Evolutionary conservation across 2,329 filamentous ascomycete genomes (phyloP).

Genomic region (Pseudogymnoascus sp.): DNA sequence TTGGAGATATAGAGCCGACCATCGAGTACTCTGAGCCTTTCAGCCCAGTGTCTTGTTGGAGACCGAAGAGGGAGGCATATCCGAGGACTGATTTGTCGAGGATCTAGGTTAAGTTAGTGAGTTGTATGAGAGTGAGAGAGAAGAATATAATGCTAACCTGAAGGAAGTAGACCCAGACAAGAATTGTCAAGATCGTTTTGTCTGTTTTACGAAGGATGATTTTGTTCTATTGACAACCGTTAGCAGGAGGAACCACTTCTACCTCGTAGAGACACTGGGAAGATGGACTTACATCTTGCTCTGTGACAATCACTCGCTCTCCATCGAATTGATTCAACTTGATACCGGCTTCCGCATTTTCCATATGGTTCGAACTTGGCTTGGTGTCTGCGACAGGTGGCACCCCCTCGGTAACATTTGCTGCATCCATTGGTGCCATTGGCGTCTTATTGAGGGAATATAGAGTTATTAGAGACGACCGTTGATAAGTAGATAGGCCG

Average conservation of each 20-base stretch:
- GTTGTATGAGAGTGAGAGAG: background rate
- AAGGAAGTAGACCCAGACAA: constrained; percentile 39
- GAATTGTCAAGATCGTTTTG: constrained; percentile 20
- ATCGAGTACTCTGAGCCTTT: constrained; percentile 45
- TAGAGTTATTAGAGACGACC: background rate
- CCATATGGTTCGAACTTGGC: background rate
- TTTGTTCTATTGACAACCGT: background rate
- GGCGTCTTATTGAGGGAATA: background rate
- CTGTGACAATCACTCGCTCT: background rate
- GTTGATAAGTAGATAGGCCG: background rate
- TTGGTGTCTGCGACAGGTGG: background rate
- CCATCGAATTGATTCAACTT: background rate
- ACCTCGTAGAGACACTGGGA: background rate
- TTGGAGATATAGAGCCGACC: constrained; percentile 47
- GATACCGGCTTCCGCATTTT: background rate
- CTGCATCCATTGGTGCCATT: background rate
- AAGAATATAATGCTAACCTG: constrained; percentile 21
- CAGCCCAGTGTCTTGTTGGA: constrained; percentile 44
- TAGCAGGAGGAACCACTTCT: background rate
- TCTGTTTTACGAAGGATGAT: constrained; percentile 8
- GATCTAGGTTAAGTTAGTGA: constrained; percentile 30
- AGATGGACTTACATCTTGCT: background rate
- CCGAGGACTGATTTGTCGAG: constrained; percentile 41
- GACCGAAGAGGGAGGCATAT: constrained; percentile 52
- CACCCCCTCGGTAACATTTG: background rate